Conservation (phyloP, 1,284 basidiomycete species). For the Melampsora abietis-canadensis region DNA sequence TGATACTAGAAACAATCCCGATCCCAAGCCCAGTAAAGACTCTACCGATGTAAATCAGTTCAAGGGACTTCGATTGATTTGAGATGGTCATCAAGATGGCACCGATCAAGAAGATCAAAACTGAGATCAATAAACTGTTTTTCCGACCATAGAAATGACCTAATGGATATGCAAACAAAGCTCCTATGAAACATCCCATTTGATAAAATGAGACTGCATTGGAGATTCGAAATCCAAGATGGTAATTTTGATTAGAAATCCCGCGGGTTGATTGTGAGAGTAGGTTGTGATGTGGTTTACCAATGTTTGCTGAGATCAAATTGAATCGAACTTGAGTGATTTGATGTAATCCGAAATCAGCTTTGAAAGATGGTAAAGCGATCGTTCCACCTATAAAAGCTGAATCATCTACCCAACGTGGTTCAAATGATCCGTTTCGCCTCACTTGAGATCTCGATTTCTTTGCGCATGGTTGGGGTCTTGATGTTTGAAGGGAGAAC, state of each 20-base stretch:
- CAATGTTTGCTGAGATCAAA: not conserved
- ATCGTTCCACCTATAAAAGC: constrained; percentile 15
- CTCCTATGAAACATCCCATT: constrained; percentile 44
- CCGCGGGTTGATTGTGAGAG: not conserved
- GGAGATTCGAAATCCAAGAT: too few species aligned
- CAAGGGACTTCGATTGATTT: constrained; percentile 45
- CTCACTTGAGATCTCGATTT: too few species aligned
- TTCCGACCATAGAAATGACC: constrained; percentile 45
- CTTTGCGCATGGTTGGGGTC: too few species aligned
- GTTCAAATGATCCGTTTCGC: too few species aligned
- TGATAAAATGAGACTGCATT: constrained; percentile 43
- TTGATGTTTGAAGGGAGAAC: too few species aligned
- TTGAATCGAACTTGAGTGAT: not conserved
- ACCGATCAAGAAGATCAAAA: constrained; percentile 50
- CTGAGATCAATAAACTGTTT: constrained; percentile 46
- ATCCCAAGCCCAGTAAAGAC: constrained; percentile 51
- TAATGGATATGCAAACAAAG: constrained; percentile 38
- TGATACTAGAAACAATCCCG: constrained; percentile 50
- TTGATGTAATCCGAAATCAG: constrained; percentile 1
- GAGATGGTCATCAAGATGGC: constrained; percentile 49
- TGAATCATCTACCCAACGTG: constrained; percentile 5
- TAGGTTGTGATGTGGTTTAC: not conserved
- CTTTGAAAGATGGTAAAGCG: not conserved
- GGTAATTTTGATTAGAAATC: not conserved
- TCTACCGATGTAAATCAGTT: constrained; percentile 50